A percentile compares a stretch with the other conserved stretches of the same genome.
phyloP scores from a whole-genome alignment of 1,284 basidiomycete species.

The Ganoderma lingzhi region DNA sequence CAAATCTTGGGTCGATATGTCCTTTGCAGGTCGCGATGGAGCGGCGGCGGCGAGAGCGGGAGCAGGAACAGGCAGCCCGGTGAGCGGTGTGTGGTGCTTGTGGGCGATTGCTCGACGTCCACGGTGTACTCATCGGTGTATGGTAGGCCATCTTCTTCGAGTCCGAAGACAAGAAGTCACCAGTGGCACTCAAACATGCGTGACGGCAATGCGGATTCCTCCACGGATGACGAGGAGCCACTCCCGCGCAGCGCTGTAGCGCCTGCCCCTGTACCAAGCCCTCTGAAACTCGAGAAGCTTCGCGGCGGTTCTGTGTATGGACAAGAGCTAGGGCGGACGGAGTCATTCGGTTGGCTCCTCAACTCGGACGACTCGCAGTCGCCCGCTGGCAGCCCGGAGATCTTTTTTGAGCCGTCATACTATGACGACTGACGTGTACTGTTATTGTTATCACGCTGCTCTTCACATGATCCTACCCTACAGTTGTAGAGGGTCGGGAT shows the following conservation, averaged over 20 bases:
- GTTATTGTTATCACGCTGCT: conserved; percentile 1
- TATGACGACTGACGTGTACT: conserved; percentile 5
- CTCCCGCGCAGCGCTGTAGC: neutral
- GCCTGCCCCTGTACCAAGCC: neutral
- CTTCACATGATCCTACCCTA: neutral
- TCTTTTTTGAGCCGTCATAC: neutral
- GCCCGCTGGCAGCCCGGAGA: neutral
- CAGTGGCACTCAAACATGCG: conserved; percentile 5
- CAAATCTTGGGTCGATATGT: neutral
- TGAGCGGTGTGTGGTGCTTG: conserved; percentile 6
- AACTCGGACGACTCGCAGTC: conserved; percentile 8
- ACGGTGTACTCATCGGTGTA: neutral
- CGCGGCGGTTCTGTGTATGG: neutral
- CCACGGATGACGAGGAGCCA: neutral
- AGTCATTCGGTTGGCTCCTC: conserved; percentile 11
- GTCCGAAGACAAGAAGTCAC: neutral
- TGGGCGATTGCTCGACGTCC: neutral
- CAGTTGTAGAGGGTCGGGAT: neutral
- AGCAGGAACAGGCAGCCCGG: conserved; percentile 4
- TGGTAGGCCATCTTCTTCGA: neutral
- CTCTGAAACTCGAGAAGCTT: neutral
- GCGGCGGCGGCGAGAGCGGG: conserved; percentile 2
- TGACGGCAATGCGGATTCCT: neutral
- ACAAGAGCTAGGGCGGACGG: neutral
- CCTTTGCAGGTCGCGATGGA: neutral